Conservation (phyloP, 768 basidiomycete species). For the Kwoniella botswanensis region DNA sequence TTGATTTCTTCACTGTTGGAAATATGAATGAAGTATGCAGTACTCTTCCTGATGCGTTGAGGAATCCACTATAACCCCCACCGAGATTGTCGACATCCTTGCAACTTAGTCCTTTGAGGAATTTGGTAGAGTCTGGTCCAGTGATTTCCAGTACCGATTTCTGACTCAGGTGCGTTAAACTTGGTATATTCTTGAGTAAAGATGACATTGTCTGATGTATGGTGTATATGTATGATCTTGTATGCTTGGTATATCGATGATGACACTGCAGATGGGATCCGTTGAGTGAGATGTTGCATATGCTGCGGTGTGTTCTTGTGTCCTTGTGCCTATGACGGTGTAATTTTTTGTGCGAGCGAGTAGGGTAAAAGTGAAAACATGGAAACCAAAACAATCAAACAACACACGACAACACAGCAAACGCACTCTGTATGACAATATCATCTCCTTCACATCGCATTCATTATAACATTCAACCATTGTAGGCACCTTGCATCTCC, state of each 20-base stretch:
- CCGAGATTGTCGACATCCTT: constrained; percentile 63
- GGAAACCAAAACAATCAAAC: too few species aligned
- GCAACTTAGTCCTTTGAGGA: constrained; percentile 76
- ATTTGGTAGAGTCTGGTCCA: constrained; percentile 78
- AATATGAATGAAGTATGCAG: constrained; percentile 88
- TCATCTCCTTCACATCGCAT: too few species aligned
- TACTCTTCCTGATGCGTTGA: constrained; percentile 80
- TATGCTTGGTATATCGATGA: background rate
- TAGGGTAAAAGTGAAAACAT: too few species aligned
- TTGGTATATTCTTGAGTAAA: constrained; percentile 2
- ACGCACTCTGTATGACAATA: too few species aligned
- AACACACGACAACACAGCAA: too few species aligned
- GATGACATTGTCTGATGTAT: background rate
- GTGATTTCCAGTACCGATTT: constrained; percentile 74
- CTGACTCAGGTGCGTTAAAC: constrained; percentile 67
- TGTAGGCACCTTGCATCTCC: background rate
- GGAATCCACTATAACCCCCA: constrained; percentile 72
- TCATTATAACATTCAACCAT: too few species aligned
- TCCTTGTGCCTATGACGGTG: too few species aligned
- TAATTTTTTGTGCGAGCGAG: too few species aligned
- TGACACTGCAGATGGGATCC: background rate
- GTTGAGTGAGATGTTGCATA: background rate
- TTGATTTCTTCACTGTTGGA: constrained; percentile 59
- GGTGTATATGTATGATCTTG: background rate
- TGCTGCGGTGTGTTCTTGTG: too few species aligned